Conservation (phyloP, 2,329 filamentous ascomycete species). For the Sordariomycetes sp. region DNA sequence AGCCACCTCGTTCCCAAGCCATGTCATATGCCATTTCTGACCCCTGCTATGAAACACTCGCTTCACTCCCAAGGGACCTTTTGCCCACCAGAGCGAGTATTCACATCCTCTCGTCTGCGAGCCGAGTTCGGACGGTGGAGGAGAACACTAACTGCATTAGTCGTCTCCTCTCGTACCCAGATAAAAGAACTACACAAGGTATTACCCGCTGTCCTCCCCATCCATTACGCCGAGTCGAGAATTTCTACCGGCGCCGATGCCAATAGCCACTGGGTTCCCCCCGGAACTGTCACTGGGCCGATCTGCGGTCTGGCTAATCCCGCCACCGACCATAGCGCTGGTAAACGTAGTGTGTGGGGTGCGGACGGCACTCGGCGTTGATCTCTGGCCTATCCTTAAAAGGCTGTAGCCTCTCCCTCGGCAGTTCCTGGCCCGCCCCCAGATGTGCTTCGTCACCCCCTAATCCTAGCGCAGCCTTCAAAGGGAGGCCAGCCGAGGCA, state of each 20-base stretch:
- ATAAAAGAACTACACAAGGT: neutral
- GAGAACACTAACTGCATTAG: neutral
- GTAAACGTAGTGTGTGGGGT: neutral
- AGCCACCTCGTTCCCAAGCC: neutral
- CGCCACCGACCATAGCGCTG: neutral
- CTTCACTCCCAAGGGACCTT: neutral
- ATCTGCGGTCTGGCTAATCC: neutral
- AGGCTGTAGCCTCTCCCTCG: neutral
- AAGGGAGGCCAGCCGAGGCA: neutral
- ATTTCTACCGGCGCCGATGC: neutral
- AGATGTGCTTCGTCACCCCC: neutral
- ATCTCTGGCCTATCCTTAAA: neutral
- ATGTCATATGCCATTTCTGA: neutral
- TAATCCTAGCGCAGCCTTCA: neutral
- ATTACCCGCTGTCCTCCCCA: no score
- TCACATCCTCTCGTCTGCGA: neutral
- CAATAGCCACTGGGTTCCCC: neutral
- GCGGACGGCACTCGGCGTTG: neutral
- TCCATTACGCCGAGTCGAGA: neutral
- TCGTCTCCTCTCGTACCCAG: neutral
- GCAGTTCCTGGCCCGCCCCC: neutral
- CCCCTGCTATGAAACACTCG: slow-evolving; percentile 3
- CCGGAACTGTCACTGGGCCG: neutral
- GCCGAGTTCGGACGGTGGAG: neutral
- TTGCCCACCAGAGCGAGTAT: neutral